Evolutionary conservation across 2,329 filamentous ascomycete genomes (phyloP).

Genomic region (Emmonsiellopsis sp.): DNA sequence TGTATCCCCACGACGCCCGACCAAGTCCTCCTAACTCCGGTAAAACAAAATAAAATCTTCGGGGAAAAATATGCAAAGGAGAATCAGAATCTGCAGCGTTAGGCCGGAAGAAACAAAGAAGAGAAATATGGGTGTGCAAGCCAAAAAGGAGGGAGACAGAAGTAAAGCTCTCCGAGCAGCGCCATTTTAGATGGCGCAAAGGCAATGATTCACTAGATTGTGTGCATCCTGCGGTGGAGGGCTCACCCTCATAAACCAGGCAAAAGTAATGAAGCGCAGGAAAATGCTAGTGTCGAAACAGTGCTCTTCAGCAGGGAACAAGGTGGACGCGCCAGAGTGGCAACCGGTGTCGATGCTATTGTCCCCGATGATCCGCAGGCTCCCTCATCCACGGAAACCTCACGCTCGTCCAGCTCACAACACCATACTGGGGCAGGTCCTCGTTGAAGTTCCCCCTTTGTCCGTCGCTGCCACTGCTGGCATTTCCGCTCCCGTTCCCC

Average conservation of each 20-base stretch:
- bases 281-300: background rate
- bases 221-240: no score
- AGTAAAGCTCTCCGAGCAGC: no score
- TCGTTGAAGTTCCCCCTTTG: conserved; percentile 9
- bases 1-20: no score
- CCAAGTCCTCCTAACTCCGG: background rate
- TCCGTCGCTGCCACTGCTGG: conserved; percentile 7
- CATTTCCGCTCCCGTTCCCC: conserved; percentile 4
- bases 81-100: background rate
- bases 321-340: background rate
- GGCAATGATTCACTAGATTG: no score
- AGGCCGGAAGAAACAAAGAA: background rate
- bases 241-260: no score
- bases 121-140: background rate
- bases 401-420: conserved; percentile 29
- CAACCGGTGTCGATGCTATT: background rate
- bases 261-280: background rate
- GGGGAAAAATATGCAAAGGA: background rate
- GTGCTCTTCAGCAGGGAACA: background rate
- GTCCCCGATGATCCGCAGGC: conserved; percentile 13
- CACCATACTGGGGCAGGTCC: conserved; percentile 28
- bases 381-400: conserved; percentile 38
- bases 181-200: no score
- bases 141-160: background rate
- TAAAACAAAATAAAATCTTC: background rate